Conservation (phyloP, 2,329 filamentous ascomycete genomes). For the Biscogniauxia sp. region DNA sequence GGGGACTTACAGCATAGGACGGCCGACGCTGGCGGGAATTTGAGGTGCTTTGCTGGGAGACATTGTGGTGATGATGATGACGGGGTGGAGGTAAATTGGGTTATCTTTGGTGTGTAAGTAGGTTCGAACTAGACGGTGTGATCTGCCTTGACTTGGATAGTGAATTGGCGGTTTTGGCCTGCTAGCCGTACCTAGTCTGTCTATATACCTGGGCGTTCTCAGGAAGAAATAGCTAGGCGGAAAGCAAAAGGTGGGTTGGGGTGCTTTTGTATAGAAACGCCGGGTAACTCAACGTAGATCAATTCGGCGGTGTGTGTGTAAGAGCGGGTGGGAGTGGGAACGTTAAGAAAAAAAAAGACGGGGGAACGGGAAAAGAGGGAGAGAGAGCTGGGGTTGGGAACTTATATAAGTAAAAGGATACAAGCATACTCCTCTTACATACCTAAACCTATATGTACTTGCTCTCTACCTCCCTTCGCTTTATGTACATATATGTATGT, state of each 20-base stretch:
- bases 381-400: not conserved
- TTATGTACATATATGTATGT: too few relatives aligned
- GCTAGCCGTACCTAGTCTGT: too few relatives aligned
- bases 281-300: not conserved
- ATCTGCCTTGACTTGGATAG: too few relatives aligned
- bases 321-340: not conserved
- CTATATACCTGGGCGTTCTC: too few relatives aligned
- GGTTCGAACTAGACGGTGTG: too few relatives aligned
- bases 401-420: not conserved
- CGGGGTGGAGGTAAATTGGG: not conserved
- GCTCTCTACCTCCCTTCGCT: too few relatives aligned
- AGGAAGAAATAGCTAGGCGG: not conserved
- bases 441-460: too few relatives aligned
- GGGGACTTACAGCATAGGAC: slow-evolving; percentile 12
- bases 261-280: not conserved
- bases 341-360: not conserved
- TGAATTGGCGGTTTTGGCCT: too few relatives aligned
- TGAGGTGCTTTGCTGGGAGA: not conserved
- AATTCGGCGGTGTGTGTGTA: not conserved
- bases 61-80: not conserved
- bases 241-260: slow-evolving; percentile 3
- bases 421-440: too few relatives aligned
- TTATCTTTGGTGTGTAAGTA: not conserved
- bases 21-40: not conserved
- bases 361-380: not conserved